A percentile compares a stretch with the other conserved stretches of the same genome.
phyloP scores from a whole-genome alignment of 306 rosid genomes.

The Quercus ilex region DNA sequence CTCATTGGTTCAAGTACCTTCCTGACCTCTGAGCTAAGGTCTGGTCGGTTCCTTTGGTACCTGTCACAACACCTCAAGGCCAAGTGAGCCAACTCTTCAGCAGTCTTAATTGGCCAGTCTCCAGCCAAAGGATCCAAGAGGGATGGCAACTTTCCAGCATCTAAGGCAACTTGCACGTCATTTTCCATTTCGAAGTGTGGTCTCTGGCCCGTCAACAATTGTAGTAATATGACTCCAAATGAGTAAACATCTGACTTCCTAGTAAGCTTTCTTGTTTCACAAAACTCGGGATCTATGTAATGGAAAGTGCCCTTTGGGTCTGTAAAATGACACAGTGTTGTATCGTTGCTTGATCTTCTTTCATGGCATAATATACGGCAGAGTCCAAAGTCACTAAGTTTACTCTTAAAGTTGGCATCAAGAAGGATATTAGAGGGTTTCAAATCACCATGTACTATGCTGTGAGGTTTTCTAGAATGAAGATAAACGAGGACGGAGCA shows the following conservation, averaged over 20 bases:
- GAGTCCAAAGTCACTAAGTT: constrained; percentile 60
- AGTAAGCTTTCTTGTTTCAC: constrained; percentile 41
- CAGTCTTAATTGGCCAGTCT: constrained; percentile 50
- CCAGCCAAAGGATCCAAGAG: constrained; percentile 54
- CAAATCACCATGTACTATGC: constrained; percentile 53
- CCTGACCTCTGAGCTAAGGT: constrained; percentile 48
- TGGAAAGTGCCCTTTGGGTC: constrained; percentile 37
- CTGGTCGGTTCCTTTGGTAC: constrained; percentile 40
- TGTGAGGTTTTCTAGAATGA: constrained; percentile 47
- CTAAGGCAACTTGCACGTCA: constrained; percentile 37
- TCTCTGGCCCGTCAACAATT: constrained; percentile 35
- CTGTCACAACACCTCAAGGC: constrained; percentile 47
- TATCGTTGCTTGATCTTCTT: constrained; percentile 21
- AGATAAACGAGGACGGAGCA: constrained; percentile 51
- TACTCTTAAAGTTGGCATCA: constrained; percentile 38
- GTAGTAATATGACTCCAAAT: constrained; percentile 44
- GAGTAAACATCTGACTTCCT: constrained; percentile 51
- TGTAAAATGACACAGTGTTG: constrained; percentile 35
- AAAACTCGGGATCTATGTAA: constrained; percentile 48
- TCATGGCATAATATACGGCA: constrained; percentile 33
- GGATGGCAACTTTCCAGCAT: constrained; percentile 27
- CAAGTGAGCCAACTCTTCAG: constrained; percentile 41
- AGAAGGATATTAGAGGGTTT: constrained; percentile 54
- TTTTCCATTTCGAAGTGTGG: constrained; percentile 25
- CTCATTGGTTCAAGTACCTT: constrained; percentile 54